Evolutionary conservation across 2,329 filamentous ascomycete species (phyloP).

Genomic region (Fusarium sororula): DNA sequence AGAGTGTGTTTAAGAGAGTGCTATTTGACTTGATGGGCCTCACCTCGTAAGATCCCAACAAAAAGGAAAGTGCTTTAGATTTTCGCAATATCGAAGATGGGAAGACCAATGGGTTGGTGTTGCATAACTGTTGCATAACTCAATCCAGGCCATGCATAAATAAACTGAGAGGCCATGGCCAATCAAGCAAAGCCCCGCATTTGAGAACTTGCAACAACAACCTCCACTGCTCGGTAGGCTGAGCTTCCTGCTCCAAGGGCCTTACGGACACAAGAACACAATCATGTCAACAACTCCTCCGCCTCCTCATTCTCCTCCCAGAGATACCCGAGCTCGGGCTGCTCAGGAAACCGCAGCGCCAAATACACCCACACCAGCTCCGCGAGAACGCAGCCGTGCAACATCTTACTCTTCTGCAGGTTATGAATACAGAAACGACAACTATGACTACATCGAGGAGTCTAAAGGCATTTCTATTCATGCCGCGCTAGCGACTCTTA

Average conservation of each 20-base stretch:
- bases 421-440: not conserved
- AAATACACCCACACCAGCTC: not conserved
- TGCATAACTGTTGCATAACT: not conserved
- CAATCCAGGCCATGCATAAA: not conserved
- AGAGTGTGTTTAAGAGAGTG: not conserved
- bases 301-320: not conserved
- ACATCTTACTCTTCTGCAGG: not conserved
- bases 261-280: fast-evolving
- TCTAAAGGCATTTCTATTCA: not conserved
- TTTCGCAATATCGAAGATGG: not conserved
- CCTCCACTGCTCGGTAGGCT: not conserved
- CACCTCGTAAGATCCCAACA: too few species aligned
- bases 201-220: not conserved
- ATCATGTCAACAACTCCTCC: not conserved
- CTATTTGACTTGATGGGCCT: too few species aligned
- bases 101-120: not conserved
- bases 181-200: not conserved
- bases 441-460: not conserved
- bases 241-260: not conserved
- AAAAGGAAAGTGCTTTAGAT: too few species aligned
- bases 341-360: fast-evolving
- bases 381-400: not conserved
- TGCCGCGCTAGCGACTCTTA: not conserved
- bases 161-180: not conserved
- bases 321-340: not conserved